Evolutionary conservation across 805 yeast species (phyloP).

Genomic region (Nakazawaea anatomiae): DNA sequence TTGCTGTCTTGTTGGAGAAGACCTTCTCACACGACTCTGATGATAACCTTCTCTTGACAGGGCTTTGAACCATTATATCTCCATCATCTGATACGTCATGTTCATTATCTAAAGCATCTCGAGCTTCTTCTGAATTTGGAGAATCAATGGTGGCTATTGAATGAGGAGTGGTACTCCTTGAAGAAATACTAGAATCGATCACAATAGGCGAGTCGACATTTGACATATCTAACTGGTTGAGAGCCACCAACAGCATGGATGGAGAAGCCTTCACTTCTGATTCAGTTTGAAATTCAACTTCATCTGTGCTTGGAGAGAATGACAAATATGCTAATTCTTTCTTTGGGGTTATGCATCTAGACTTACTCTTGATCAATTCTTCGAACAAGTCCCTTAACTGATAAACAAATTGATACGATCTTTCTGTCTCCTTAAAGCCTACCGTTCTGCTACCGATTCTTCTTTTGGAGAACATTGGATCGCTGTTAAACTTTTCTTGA

Average conservation of each 20-base stretch:
- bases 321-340: slow-evolving; percentile 86
- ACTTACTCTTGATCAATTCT: slow-evolving; percentile 58
- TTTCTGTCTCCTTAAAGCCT: slow-evolving; percentile 66
- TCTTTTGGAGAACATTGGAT: slow-evolving; percentile 35
- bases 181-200: slow-evolving; percentile 1
- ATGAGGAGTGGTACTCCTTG: neutral
- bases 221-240: neutral
- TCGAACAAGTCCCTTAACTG: slow-evolving; percentile 65
- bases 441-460: slow-evolving; percentile 87
- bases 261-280: slow-evolving; percentile 11
- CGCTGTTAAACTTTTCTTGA: slow-evolving; percentile 20
- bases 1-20: neutral
- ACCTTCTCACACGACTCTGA: slow-evolving; percentile 6
- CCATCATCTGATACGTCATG: neutral
- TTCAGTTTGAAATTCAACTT: slow-evolving; percentile 46
- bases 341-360: slow-evolving; percentile 71
- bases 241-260: neutral
- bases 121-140: neutral
- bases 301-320: slow-evolving; percentile 64
- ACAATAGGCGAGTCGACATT: neutral
- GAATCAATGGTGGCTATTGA: neutral
- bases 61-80: neutral
- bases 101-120: neutral
- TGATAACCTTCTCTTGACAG: slow-evolving; percentile 9
- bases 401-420: slow-evolving; percentile 78